Base-by-base conservation (phyloP, 768 basidiomycete genomes). In the Agrocybe praecox region DNA sequence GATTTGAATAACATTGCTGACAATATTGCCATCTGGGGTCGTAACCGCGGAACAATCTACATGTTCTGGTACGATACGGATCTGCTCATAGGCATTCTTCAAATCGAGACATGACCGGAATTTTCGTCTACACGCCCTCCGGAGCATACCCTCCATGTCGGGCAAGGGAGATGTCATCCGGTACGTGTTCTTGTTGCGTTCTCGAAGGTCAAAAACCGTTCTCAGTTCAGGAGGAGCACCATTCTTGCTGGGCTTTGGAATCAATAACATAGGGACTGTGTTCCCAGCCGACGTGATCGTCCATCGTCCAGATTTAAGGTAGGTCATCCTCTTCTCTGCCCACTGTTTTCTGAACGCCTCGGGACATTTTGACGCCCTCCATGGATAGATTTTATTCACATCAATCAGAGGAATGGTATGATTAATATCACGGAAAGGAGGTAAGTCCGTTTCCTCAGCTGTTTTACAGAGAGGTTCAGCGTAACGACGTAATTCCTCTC, bases 351-450 rank as follows among this genome's bases (percentile, higher is more conserved):
- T n/a, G 1, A 78, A 53, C 0, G 71, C 67, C 36, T 79, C 76
- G 0, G 76, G 72, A 51, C 80, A 81, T 6, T 58, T 40, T 0
- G 74, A 67, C 1, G 67, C 62, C 0, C 67, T 59, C 75, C 74
- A 81, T 0, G 59, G 46, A 47, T 76, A 76, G 0, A 59, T 51
- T 36, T 61, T 64, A 0, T 61, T 36, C 22, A 69, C 63, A 46
- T 78, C 72, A 18, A 77, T 77, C n/a, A 80, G 51, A 0, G 68
- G 71, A 6, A 80, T 79, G 0, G 29, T 24, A 55, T 79, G 77
- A 55, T 80, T 79, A 1, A 80, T 71, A 0, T 57, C 73, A 1
- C 70, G 21, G 2, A 76, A 46, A 0, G 74, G 76, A 0, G 79
- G 77, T 11, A 75, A 45, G 0, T 58, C 63, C 0, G 66, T 71